Evolutionary conservation across 306 rosid genomes (phyloP).

Genomic region (Prunus davidiana): DNA sequence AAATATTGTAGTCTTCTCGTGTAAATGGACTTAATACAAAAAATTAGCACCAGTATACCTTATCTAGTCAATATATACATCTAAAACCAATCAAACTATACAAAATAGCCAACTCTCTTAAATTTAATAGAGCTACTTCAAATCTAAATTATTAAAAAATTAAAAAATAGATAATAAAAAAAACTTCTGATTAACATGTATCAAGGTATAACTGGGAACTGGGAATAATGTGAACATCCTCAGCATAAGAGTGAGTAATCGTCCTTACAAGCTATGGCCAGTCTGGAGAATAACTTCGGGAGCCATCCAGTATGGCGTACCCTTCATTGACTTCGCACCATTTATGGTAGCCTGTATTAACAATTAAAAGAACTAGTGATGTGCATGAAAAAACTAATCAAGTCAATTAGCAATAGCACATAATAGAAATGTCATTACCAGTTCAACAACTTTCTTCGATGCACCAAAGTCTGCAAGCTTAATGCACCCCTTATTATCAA

Average conservation of each 20-base stretch:
- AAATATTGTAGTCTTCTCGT: not conserved
- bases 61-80: not conserved
- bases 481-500: conserved; percentile 92
- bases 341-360: conserved; percentile 74
- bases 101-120: not conserved
- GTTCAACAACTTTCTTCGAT: conserved; percentile 91
- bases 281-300: conserved; percentile 96
- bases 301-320: conserved; percentile 98
- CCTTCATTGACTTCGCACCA: conserved; percentile 95
- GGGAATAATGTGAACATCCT: not conserved
- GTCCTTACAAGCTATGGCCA: conserved; percentile 90
- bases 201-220: not conserved
- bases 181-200: not conserved
- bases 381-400: conserved; percentile 6
- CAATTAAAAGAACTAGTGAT: conserved; percentile 18
- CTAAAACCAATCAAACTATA: not conserved
- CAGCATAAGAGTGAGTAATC: conserved; percentile 4
- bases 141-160: not conserved
- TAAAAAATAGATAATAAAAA: not conserved
- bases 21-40: not conserved
- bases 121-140: not conserved
- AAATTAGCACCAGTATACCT: not conserved
- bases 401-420: conserved; percentile 15
- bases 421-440: conserved; percentile 46
- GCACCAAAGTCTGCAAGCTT: conserved; percentile 98